Evolutionary conservation across 176 grass and related monocot species (phyloP).

Genomic region (Miscanthus lutarioriparius): DNA sequence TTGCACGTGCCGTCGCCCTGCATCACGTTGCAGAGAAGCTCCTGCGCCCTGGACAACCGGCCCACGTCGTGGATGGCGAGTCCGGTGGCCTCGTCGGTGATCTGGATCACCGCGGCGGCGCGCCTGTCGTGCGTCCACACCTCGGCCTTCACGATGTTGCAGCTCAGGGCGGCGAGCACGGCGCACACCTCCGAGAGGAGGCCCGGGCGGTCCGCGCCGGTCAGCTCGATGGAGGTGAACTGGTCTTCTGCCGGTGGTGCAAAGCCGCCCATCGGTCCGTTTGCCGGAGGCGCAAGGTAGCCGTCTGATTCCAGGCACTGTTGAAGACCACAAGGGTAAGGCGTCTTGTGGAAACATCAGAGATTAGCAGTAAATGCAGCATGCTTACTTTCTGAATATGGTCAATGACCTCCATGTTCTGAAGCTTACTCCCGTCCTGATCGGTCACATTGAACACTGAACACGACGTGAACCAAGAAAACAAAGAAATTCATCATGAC

Average conservation of each 20-base stretch:
- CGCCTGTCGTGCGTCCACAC: conserved; percentile 64
- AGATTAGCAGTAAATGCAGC: background rate
- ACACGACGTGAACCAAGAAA: conserved; percentile 30
- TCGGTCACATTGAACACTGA: conserved; percentile 85
- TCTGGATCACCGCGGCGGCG: conserved; percentile 48
- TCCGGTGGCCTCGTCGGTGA: conserved; percentile 50
- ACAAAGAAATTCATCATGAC: background rate
- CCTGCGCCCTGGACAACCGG: conserved; percentile 40
- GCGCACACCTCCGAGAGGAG: conserved; percentile 64
- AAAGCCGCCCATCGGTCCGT: background rate
- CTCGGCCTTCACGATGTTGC: conserved; percentile 53
- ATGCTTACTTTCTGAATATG: conserved; percentile 55
- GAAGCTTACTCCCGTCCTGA: conserved; percentile 54
- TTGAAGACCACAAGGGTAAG: background rate
- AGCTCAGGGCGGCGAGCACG: conserved; percentile 49
- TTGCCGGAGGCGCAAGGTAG: background rate
- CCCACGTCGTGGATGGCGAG: conserved; percentile 26
- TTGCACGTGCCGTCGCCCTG: conserved; percentile 21
- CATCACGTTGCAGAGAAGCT: conserved; percentile 48
- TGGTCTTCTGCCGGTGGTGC: background rate
- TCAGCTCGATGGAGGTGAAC: conserved; percentile 46
- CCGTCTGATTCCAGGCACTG: conserved; percentile 59
- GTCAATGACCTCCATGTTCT: conserved; percentile 44
- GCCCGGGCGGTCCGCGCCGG: conserved; percentile 53
- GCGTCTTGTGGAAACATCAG: background rate